Evolutionary conservation across 805 yeast genomes (phyloP).

Genomic region (Ogataea chonburiensis): DNA sequence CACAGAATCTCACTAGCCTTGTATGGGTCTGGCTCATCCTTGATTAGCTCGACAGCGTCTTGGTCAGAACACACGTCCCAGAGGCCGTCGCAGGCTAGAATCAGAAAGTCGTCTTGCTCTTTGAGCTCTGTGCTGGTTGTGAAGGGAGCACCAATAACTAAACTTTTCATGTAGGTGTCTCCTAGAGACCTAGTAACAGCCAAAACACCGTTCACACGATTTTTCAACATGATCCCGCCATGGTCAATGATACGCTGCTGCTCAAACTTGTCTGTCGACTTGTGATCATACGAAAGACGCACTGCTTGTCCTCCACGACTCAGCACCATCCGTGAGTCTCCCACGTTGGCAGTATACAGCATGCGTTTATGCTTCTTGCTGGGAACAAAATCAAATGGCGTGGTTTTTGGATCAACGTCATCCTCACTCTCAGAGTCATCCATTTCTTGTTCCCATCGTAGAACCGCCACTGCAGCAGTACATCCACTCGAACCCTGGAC

Average conservation of each 20-base stretch:
- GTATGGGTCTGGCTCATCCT: conserved; percentile 53
- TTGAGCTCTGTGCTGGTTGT: conserved; percentile 82
- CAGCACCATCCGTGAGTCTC: conserved; percentile 84
- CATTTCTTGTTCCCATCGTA: conserved; percentile 70
- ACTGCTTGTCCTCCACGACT: conserved; percentile 72
- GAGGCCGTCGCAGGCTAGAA: conserved; percentile 92
- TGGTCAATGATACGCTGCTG: conserved; percentile 66
- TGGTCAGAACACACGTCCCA: conserved; percentile 94
- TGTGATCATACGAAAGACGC: conserved; percentile 88
- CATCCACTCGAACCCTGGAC: conserved; percentile 80
- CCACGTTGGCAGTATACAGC: conserved; percentile 92
- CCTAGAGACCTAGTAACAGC: conserved; percentile 95
- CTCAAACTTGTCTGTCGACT: conserved; percentile 81
- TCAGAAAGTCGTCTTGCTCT: conserved; percentile 69
- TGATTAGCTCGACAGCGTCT: conserved; percentile 73
- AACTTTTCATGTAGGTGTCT: conserved; percentile 85
- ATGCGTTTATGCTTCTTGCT: conserved; percentile 56
- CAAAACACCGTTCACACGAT: conserved; percentile 91
- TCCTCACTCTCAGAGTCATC: conserved; percentile 11
- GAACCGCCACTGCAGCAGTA: conserved; percentile 91
- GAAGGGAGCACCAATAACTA: conserved; percentile 87
- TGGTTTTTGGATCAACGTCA: conserved; percentile 17
- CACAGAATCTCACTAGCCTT: conserved; percentile 68
- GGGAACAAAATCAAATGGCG: conserved; percentile 50
- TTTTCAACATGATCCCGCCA: conserved; percentile 88